Percentiles rank a stretch among this genome's conserved stretches.
Evolutionary conservation across 2,329 filamentous ascomycete species (phyloP).

Genomic region (Ophioceras dolichostomum): DNA sequence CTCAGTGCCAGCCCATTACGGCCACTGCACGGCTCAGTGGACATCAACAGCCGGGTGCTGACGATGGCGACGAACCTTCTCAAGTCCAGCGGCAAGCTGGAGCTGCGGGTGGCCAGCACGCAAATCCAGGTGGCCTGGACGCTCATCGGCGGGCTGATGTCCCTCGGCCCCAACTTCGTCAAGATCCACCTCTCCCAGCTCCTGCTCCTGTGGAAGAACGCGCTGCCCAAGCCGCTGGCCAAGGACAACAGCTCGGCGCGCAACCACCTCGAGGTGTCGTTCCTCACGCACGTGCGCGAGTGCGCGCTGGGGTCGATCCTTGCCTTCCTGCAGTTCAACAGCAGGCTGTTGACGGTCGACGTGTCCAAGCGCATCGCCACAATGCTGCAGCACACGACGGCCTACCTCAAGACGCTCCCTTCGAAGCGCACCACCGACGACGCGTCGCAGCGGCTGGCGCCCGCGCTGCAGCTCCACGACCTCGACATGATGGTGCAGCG

Average conservation of each 20-base stretch:
- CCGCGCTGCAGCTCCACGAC: conserved; percentile 79
- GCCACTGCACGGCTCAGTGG: conserved; percentile 86
- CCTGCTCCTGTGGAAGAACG: conserved; percentile 92
- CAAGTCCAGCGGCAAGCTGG: conserved; percentile 84
- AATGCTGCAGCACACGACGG: conserved; percentile 90
- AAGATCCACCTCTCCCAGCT: conserved; percentile 96
- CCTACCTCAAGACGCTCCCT: conserved; percentile 77
- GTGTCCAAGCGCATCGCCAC: conserved; percentile 84
- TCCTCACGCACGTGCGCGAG: conserved; percentile 87
- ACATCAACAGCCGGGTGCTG: conserved; percentile 85
- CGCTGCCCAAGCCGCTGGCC: conserved; percentile 83
- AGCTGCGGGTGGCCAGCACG: conserved; percentile 80
- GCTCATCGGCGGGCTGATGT: conserved; percentile 91
- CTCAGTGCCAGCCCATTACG: conserved; percentile 81
- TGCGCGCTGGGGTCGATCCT: conserved; percentile 86
- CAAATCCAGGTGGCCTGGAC: conserved; percentile 99
- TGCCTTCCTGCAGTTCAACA: conserved; percentile 89
- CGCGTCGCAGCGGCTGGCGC: conserved; percentile 68
- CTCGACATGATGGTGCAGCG: conserved; percentile 87
- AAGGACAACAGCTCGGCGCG: conserved; percentile 81
- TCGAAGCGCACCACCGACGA: conserved; percentile 79
- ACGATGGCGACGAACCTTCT: conserved; percentile 84
- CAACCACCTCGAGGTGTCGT: conserved; percentile 79
- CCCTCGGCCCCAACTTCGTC: conserved; percentile 91
- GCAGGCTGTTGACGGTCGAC: conserved; percentile 80